phyloP scores from a whole-genome alignment of 2,329 filamentous ascomycete species.

The Karstenula rhodostoma region DNA sequence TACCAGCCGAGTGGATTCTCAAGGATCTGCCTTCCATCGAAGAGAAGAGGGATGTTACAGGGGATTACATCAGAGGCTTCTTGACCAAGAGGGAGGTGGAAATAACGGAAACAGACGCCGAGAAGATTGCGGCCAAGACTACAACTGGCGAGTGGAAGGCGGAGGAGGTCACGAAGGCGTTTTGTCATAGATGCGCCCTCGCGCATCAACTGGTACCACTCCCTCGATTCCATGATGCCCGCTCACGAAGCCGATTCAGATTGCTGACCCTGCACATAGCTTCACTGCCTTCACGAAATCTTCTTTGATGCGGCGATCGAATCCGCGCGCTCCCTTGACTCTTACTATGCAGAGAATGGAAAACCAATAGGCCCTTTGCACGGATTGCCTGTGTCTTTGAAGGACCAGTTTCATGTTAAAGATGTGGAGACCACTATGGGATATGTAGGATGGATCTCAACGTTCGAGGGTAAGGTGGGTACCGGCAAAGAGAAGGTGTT shows the following conservation, averaged over 20 bases:
- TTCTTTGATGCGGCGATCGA: conserved; percentile 57
- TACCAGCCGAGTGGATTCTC: conserved; percentile 66
- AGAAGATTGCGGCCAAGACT: conserved; percentile 64
- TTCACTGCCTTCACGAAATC: conserved; percentile 56
- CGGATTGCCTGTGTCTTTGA: conserved; percentile 57
- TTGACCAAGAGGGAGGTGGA: conserved; percentile 62
- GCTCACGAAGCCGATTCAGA: not conserved
- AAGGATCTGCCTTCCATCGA: conserved; percentile 56
- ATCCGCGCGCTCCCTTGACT: conserved; percentile 53
- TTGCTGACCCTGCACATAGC: conserved; percentile 20
- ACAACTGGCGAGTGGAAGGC: conserved; percentile 64
- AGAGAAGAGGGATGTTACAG: conserved; percentile 58
- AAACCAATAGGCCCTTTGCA: conserved; percentile 55
- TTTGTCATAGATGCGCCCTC: conserved; percentile 64
- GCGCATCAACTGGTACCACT: conserved; percentile 57
- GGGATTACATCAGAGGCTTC: conserved; percentile 64
- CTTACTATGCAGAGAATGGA: conserved; percentile 44
- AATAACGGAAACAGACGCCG: conserved; percentile 68
- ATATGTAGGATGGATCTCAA: conserved; percentile 71
- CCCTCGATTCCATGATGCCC: not conserved
- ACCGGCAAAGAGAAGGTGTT: conserved; percentile 61
- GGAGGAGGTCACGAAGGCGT: conserved; percentile 63
- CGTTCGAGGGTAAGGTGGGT: conserved; percentile 64
- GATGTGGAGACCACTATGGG: conserved; percentile 62
- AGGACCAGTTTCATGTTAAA: conserved; percentile 60